phyloP scores from a whole-genome alignment of 169 alveolate genomes.

The Plasmodium yoelii region DNA sequence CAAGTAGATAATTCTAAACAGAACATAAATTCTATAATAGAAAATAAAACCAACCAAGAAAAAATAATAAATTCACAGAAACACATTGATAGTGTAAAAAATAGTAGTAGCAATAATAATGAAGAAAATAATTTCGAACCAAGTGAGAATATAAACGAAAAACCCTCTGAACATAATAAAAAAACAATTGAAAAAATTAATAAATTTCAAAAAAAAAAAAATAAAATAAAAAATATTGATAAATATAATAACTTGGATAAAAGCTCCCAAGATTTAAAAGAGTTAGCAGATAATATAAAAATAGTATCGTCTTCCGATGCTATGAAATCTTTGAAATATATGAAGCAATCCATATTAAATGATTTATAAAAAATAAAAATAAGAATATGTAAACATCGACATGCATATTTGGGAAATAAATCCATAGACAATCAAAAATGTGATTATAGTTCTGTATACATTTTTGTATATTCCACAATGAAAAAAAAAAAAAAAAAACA shows the following conservation, averaged over 20 bases:
- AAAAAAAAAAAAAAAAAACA: neutral
- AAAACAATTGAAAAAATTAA: neutral
- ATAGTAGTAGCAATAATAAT: neutral
- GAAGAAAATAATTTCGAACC: neutral
- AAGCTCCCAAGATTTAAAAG: slow-evolving; percentile 25
- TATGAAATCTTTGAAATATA: slow-evolving; percentile 36
- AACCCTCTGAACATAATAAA: neutral
- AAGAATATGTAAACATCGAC: neutral
- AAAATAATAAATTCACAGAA: too few relatives aligned
- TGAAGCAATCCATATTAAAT: slow-evolving; percentile 73
- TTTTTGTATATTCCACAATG: neutral
- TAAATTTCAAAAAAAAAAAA: neutral
- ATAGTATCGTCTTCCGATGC: slow-evolving; percentile 70
- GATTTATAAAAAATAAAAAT: slow-evolving; percentile 53
- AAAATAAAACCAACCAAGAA: too few relatives aligned
- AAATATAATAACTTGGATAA: slow-evolving; percentile 24
- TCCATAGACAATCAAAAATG: too few relatives aligned
- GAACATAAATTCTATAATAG: too few relatives aligned
- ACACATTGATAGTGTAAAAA: neutral
- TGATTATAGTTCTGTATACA: too few relatives aligned
- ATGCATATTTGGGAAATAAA: neutral
- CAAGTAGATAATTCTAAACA: neutral
- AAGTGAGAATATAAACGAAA: neutral
- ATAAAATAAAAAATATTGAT: slow-evolving; percentile 1
- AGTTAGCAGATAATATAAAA: slow-evolving; percentile 61